phyloP scores from a whole-genome alignment of 2,329 filamentous ascomycete species.

The Lecanoromycetidae sp. region DNA sequence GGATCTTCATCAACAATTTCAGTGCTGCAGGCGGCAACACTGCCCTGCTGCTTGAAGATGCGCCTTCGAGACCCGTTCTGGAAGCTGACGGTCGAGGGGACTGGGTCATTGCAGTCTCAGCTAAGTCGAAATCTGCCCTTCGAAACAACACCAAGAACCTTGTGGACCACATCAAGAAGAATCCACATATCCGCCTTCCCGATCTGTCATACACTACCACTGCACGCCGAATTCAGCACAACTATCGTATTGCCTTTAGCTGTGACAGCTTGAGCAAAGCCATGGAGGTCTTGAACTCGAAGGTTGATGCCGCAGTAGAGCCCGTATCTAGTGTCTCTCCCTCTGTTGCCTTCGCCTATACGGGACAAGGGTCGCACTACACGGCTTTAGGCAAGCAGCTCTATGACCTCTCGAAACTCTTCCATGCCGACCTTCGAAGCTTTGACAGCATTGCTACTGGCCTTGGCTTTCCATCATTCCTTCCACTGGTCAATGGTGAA shows the following conservation, averaged over 20 bases:
- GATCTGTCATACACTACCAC: constrained; percentile 39
- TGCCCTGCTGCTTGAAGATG: constrained; percentile 41
- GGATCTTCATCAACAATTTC: constrained; percentile 50
- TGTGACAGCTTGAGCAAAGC: constrained; percentile 17
- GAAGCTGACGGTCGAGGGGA: constrained; percentile 35
- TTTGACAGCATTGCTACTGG: constrained; percentile 25
- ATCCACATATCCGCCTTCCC: constrained; percentile 34
- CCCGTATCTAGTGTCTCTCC: constrained; percentile 29
- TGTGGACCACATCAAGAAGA: constrained; percentile 34
- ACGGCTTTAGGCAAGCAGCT: constrained; percentile 42
- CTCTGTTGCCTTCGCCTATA: constrained; percentile 44
- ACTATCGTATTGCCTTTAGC: constrained; percentile 21
- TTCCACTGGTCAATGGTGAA: constrained; percentile 37
- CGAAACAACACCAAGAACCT: constrained; percentile 40
- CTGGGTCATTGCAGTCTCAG: constrained; percentile 39
- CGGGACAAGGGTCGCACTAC: constrained; percentile 39
- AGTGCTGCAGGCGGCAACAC: constrained; percentile 50
- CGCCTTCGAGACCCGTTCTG: constrained; percentile 29
- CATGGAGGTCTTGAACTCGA: constrained; percentile 15
- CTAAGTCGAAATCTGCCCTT: constrained; percentile 39
- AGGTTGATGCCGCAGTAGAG: constrained; percentile 30
- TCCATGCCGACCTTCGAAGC: constrained; percentile 31
- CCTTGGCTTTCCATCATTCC: constrained; percentile 30
- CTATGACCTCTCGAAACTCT: constrained; percentile 36
- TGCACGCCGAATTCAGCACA: constrained; percentile 25